phyloP scores from a whole-genome alignment of 768 basidiomycete genomes.

The Pisolithus tinctorius region DNA sequence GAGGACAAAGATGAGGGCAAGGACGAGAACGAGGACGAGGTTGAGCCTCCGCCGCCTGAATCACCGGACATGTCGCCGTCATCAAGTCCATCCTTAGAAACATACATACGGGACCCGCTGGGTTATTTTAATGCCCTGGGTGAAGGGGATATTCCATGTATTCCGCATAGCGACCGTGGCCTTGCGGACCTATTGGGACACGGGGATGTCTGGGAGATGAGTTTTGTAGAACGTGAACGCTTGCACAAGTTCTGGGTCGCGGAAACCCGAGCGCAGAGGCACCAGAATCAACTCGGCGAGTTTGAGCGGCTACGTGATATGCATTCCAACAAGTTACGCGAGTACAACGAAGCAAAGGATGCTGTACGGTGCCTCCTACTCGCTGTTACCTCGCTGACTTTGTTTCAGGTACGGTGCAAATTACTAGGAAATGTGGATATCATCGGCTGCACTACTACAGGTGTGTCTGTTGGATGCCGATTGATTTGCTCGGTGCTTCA shows the following conservation, averaged over 20 bases:
- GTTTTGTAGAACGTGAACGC: slow-evolving; percentile 37
- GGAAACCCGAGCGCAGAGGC: slow-evolving; percentile 29
- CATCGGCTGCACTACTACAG: slow-evolving; percentile 74
- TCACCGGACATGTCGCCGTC: not conserved
- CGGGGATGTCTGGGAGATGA: slow-evolving; percentile 49
- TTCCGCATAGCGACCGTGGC: slow-evolving; percentile 32
- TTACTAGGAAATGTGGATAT: slow-evolving; percentile 51
- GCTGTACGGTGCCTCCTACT: slow-evolving; percentile 37
- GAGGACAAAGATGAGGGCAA: not conserved
- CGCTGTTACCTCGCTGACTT: not conserved
- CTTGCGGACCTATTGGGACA: slow-evolving; percentile 31
- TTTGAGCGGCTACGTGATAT: slow-evolving; percentile 37
- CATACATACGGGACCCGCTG: slow-evolving; percentile 19
- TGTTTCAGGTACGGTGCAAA: slow-evolving; percentile 43
- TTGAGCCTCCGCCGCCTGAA: not conserved
- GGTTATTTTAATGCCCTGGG: slow-evolving; percentile 36
- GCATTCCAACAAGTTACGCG: slow-evolving; percentile 33
- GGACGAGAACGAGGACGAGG: not conserved
- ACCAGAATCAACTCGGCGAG: slow-evolving; percentile 28
- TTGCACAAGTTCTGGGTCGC: slow-evolving; percentile 44
- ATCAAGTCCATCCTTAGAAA: not conserved
- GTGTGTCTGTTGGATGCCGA: slow-evolving; percentile 26
- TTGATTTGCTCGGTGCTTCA: not conserved
- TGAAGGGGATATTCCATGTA: slow-evolving; percentile 26
- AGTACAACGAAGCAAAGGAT: slow-evolving; percentile 38